Conservation (phyloP, 1,284 basidiomycete species). For the Cutaneotrichosporon sp. region DNA sequence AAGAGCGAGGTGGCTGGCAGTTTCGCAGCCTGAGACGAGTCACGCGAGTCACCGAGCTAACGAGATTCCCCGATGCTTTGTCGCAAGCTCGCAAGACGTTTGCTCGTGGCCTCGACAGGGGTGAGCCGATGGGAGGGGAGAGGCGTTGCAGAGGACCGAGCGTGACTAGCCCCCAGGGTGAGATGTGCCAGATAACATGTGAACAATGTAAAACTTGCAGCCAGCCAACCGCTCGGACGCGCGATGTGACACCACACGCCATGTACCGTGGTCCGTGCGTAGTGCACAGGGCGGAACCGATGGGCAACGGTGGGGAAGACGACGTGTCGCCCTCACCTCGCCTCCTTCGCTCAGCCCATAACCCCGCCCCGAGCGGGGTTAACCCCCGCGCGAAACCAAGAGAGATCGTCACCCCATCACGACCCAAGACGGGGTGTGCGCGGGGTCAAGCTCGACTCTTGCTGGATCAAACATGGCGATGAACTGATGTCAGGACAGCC, state of each 20-base stretch:
- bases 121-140: not conserved
- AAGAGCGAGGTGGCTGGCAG: conserved; percentile 1
- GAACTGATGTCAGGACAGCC: conserved; percentile 33
- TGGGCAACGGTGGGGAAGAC: not conserved
- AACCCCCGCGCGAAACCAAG: not conserved
- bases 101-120: not conserved
- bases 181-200: not conserved
- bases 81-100: not conserved
- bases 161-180: not conserved
- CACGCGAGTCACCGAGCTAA: not conserved
- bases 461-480: conserved; percentile 49
- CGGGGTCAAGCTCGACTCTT: conserved; percentile 31
- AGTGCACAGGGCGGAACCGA: not conserved
- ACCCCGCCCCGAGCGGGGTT: not conserved
- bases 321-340: not conserved
- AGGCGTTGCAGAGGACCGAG: not conserved
- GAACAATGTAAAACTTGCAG: conserved; percentile 3
- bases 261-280: not conserved
- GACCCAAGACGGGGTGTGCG: conserved; percentile 38
- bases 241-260: not conserved
- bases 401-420: not conserved
- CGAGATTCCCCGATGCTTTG: conserved; percentile 3
- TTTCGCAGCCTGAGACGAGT: not conserved
- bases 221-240: not conserved
- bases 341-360: not conserved